Evolutionary conservation across 345 rosid genomes (phyloP).

Genomic region (Erysimum cheiranthoides): DNA sequence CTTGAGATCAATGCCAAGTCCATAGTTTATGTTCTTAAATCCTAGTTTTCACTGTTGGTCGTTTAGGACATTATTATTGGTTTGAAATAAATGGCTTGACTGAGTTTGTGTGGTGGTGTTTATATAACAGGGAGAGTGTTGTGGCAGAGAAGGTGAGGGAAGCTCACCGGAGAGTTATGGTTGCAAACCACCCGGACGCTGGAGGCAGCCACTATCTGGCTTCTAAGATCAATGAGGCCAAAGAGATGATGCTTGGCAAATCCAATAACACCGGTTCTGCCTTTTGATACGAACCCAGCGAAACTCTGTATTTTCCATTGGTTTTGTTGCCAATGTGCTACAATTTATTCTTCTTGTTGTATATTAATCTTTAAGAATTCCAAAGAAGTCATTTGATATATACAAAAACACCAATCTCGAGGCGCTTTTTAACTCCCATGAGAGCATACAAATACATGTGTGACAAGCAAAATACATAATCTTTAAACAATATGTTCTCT

Average conservation of each 20-base stretch:
- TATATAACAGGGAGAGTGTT: constrained; percentile 62
- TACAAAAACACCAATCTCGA: constrained; percentile 9
- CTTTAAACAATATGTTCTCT: too few relatives aligned
- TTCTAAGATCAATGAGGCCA: constrained; percentile 89
- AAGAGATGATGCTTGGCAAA: constrained; percentile 82
- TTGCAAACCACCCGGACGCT: constrained; percentile 90
- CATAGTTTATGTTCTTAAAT: not conserved
- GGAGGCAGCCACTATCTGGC: constrained; percentile 94
- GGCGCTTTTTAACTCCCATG: not conserved
- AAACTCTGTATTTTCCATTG: not conserved
- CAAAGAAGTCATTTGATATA: constrained; percentile 13
- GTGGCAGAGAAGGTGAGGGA: constrained; percentile 76
- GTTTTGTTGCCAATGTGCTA: constrained; percentile 15
- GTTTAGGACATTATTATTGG: not conserved
- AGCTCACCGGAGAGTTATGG: constrained; percentile 91
- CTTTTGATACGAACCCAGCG: constrained; percentile 49
- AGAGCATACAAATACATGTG: not conserved
- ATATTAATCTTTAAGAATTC: constrained; percentile 23
- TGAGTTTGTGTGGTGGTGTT: constrained; percentile 23
- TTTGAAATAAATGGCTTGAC: not conserved
- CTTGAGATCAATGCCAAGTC: not conserved
- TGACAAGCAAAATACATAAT: too few relatives aligned
- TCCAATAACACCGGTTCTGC: constrained; percentile 69
- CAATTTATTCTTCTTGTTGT: constrained; percentile 2
- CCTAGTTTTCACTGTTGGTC: not conserved